Base-by-base conservation (phyloP, 768 basidiomycete species). In the Amanita rubescens region DNA sequence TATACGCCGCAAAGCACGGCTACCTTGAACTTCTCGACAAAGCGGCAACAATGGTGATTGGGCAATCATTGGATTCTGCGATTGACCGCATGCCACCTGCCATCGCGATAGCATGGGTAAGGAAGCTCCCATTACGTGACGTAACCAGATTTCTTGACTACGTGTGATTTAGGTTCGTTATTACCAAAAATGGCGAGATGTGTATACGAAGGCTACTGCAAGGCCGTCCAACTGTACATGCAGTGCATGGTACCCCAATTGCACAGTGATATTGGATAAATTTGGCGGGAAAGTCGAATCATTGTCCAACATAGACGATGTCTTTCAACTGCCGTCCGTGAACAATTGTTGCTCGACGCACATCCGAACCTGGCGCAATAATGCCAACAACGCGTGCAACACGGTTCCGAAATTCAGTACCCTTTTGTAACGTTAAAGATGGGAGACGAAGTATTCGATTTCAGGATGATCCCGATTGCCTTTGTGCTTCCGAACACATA, bases 1-100 rank as follows among this genome's bases (percentile, higher is more conserved):
- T 53, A 25, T 64, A 62, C 50, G 63, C 61, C 2, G 58, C 58
- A 7, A 53, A 56, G 41, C 59, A 63, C 25, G 55, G 44, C 35
- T 60, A 63, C 46, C 55, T 20, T 12, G 59, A 63, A 25, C 57
- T 62, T 19, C 59, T 58, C 7, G 61, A 63, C 41, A 55, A 58
- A 35, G 53, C 58, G 3, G 62, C 61, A 4, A 55, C 55, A 35
- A 25, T 57, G 46, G 51, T 53, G 9, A 43, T 53, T 14, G 51
- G 51, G 17, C 30, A 43, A 22, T 41, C 51, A 22, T 27, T 53
- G n/a, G 49, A 39, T 15, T 9, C 22, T 11, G 35, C 25, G 20
- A 37, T 50, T 9, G 49, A 50, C 39, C 34, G 49, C 8, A 50
- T 50, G 49, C 49, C 49, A 9, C 49, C 49, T 12, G 49, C 20